These are phyloP conservation scores for Mitragyna speciosa DNA, from an alignment of 257 asterid species.

Conservation along the genomic window DNA sequence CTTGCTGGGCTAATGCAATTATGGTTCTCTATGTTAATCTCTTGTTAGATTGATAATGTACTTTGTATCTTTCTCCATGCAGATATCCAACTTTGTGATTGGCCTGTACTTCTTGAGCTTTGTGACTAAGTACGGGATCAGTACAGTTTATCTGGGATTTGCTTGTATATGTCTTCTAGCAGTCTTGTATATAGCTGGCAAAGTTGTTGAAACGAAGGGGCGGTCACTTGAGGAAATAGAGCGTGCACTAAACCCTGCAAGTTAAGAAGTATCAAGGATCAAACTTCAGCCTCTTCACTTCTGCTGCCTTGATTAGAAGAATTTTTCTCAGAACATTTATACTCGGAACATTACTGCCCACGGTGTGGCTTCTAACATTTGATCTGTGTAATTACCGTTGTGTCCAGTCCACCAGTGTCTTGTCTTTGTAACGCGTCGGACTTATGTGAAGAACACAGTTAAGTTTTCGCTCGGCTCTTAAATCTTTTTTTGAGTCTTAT, in stretches of 20 bases:
- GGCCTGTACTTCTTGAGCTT: conserved; percentile 91
- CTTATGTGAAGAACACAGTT: neutral
- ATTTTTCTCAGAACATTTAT: neutral
- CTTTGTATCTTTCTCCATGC: conserved; percentile 20
- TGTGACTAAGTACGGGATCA: conserved; percentile 79
- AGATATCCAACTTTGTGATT: conserved; percentile 83
- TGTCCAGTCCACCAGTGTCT: neutral
- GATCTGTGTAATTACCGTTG: conserved; percentile 9
- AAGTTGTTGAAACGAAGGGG: conserved; percentile 91
- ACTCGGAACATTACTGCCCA: neutral
- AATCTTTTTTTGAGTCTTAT: neutral
- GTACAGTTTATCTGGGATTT: conserved; percentile 86
- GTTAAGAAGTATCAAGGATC: conserved; percentile 29
- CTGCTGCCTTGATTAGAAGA: conserved; percentile 6
- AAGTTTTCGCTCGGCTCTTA: neutral
- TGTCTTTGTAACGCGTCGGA: too few species aligned
- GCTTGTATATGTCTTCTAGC: conserved; percentile 71
- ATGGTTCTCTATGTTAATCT: neutral
- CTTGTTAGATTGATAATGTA: neutral
- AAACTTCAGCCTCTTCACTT: conserved; percentile 4
- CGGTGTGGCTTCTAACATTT: neutral
- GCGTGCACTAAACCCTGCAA: conserved; percentile 61
- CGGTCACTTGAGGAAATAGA: conserved; percentile 91
- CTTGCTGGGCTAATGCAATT: neutral
- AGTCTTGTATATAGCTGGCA: conserved; percentile 68